Conservation (phyloP, 2,329 filamentous ascomycete genomes). For the Penicillium decumbens region DNA sequence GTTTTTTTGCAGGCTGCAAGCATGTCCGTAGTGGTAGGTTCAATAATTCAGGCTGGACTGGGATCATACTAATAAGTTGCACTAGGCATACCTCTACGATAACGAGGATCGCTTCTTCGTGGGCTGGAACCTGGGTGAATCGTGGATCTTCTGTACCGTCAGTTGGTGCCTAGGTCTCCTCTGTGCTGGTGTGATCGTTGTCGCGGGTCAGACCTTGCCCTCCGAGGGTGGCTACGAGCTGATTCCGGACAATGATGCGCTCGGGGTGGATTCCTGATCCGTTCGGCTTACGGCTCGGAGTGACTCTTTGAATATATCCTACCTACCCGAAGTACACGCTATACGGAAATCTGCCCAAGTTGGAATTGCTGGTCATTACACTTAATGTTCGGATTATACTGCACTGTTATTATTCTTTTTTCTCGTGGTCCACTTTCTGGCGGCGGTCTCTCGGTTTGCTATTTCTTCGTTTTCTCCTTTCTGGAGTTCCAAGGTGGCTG, state of each 20-base stretch:
- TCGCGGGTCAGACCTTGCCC: conserved; percentile 66
- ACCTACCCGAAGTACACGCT: not conserved
- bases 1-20: conserved; percentile 67
- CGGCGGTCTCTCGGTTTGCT: conserved; percentile 1
- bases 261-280: conserved; percentile 8
- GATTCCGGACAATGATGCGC: conserved; percentile 48
- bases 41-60: not conserved
- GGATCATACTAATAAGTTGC: not conserved
- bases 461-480: not conserved
- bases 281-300: not conserved
- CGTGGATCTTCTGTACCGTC: conserved; percentile 67
- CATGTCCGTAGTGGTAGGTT: conserved; percentile 76
- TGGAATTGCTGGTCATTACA: not conserved
- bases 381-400: not conserved
- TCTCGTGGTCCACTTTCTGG: conserved; percentile 1
- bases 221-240: conserved; percentile 83
- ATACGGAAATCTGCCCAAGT: not conserved
- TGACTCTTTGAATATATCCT: conserved; percentile 3
- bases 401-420: not conserved
- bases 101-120: conserved; percentile 77
- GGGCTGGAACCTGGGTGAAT: conserved; percentile 75
- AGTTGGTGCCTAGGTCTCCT: conserved; percentile 55
- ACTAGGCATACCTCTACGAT: conserved; percentile 74
- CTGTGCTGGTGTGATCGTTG: conserved; percentile 55
- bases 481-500: conserved; percentile 3